Conservation (phyloP, 2,329 filamentous ascomycete genomes). For the Aspergillus sp. region DNA sequence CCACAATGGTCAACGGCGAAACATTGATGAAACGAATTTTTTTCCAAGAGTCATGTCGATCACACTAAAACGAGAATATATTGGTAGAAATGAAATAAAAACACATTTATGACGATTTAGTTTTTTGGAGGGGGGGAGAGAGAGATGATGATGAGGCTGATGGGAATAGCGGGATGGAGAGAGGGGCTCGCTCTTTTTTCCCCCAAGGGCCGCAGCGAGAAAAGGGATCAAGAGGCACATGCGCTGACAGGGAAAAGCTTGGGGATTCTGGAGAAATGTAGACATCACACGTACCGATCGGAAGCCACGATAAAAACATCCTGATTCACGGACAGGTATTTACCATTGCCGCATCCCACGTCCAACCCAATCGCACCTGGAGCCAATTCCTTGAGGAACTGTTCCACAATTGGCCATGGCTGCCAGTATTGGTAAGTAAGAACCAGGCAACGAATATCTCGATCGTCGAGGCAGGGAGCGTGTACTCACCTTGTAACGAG, state of each 20-base stretch:
- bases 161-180: slow-evolving; percentile 1
- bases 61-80: neutral
- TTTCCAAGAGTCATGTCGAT: neutral
- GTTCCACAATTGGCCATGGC: slow-evolving; percentile 89
- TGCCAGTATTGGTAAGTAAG: slow-evolving; percentile 27
- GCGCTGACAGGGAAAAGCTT: neutral
- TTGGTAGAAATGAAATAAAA: slow-evolving; percentile 12
- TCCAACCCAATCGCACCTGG: slow-evolving; percentile 81
- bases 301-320: slow-evolving; percentile 78
- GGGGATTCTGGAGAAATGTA: slow-evolving; percentile 26
- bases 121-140: too few relatives aligned
- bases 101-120: neutral
- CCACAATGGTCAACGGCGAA: slow-evolving; percentile 9
- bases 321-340: slow-evolving; percentile 81
- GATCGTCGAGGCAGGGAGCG: neutral
- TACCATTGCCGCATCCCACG: slow-evolving; percentile 94
- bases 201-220: neutral
- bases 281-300: slow-evolving; percentile 65
- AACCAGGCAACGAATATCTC: neutral
- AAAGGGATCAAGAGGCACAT: neutral
- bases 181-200: neutral
- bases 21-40: neutral
- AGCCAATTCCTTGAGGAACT: slow-evolving; percentile 66
- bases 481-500: slow-evolving; percentile 60
- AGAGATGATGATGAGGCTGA: slow-evolving; percentile 14